Evolutionary conservation across 1,284 basidiomycete species (phyloP).

Genomic region (Athelia psychrophila): DNA sequence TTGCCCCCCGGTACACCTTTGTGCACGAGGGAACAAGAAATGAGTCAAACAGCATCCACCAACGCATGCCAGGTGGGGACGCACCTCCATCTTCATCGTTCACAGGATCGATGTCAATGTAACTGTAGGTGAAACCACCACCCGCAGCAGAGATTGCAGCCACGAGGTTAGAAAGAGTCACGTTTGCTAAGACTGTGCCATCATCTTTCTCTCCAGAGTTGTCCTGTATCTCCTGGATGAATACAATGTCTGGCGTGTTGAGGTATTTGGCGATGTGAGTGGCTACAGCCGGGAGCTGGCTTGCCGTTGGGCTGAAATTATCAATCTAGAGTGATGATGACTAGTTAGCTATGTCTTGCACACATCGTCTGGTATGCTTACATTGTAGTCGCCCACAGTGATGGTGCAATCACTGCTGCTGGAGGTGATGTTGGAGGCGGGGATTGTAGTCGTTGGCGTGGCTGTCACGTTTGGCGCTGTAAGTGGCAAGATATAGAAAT

Average conservation of each 20-base stretch:
- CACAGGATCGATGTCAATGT: slow-evolving; percentile 48
- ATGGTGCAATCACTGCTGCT: slow-evolving; percentile 39
- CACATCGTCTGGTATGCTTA: slow-evolving; percentile 16
- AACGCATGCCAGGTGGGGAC: slow-evolving; percentile 40
- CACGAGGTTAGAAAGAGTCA: slow-evolving; percentile 49
- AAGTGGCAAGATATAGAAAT: slow-evolving; percentile 53
- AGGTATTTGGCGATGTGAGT: slow-evolving; percentile 53
- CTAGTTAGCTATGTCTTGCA: neutral
- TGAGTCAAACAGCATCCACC: too few relatives aligned
- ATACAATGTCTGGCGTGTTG: slow-evolving; percentile 57
- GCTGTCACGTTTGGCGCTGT: slow-evolving; percentile 49
- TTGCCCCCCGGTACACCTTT: neutral
- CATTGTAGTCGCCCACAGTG: slow-evolving; percentile 65
- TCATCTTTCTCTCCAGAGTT: slow-evolving; percentile 55
- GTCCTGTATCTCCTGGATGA: slow-evolving; percentile 68
- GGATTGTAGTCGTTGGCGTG: slow-evolving; percentile 29
- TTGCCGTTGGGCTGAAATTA: slow-evolving; percentile 52
- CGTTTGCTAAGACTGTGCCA: slow-evolving; percentile 51
- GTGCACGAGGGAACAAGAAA: neutral
- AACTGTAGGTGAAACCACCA: slow-evolving; percentile 42
- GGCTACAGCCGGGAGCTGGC: slow-evolving; percentile 47
- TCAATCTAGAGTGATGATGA: slow-evolving; percentile 39
- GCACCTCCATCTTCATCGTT: slow-evolving; percentile 60
- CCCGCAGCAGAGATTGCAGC: slow-evolving; percentile 46
- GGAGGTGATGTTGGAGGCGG: slow-evolving; percentile 38